phyloP scores from a whole-genome alignment of 805 yeast genomes.

The Yamadazyma scolyti region DNA sequence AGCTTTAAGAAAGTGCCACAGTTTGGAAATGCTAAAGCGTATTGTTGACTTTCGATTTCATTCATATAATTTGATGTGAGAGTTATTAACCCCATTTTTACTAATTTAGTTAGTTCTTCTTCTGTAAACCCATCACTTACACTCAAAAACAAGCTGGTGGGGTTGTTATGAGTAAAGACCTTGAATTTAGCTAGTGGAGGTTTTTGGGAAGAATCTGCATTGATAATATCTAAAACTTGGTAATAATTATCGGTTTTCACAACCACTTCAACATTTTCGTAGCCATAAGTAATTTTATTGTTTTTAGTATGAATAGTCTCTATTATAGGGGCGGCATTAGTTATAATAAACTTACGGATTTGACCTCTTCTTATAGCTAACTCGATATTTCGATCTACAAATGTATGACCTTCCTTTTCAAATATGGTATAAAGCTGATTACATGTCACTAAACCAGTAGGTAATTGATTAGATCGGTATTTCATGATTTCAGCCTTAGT shows the following conservation, averaged over 20 bases:
- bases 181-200: slow-evolving; percentile 19
- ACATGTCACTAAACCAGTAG: slow-evolving; percentile 37
- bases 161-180: slow-evolving; percentile 18
- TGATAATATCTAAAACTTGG: slow-evolving; percentile 8
- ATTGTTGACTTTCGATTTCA: slow-evolving; percentile 36
- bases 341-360: slow-evolving; percentile 37
- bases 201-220: slow-evolving; percentile 9
- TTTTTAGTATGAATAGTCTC: slow-evolving; percentile 31
- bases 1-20: slow-evolving; percentile 47
- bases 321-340: slow-evolving; percentile 43
- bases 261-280: slow-evolving; percentile 38
- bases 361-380: slow-evolving; percentile 30
- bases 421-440: slow-evolving; percentile 50
- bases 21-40: slow-evolving; percentile 45
- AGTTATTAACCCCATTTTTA: slow-evolving; percentile 42
- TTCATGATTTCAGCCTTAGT: slow-evolving; percentile 35
- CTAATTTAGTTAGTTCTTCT: slow-evolving; percentile 27
- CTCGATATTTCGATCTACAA: slow-evolving; percentile 46
- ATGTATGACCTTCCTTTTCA: slow-evolving; percentile 42
- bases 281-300: slow-evolving; percentile 40
- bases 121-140: slow-evolving; percentile 17
- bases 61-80: slow-evolving; percentile 42
- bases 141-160: slow-evolving; percentile 25
- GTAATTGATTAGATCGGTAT: slow-evolving; percentile 29
- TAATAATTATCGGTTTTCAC: slow-evolving; percentile 22